Evolutionary conservation across 2,329 filamentous ascomycete species (phyloP).

Genomic region (Fusarium denticulatum): DNA sequence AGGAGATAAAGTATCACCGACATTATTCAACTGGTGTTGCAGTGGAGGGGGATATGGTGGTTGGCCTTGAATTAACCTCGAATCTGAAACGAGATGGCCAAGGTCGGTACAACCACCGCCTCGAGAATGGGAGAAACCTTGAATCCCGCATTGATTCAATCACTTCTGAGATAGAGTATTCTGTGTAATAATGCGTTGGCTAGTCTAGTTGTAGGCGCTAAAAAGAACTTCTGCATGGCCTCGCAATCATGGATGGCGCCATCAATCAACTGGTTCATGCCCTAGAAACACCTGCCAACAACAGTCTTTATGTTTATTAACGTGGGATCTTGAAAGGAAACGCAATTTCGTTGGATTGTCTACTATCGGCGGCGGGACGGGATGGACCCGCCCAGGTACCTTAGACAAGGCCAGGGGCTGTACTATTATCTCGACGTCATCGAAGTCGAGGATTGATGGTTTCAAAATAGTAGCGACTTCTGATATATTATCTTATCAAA

Average conservation of each 20-base stretch:
- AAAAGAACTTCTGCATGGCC: neutral
- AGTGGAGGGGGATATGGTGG: neutral
- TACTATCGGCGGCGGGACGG: conserved; percentile 19
- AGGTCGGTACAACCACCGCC: conserved; percentile 4
- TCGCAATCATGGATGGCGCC: conserved; percentile 14
- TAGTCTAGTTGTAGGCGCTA: conserved; percentile 2
- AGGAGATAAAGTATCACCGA: neutral
- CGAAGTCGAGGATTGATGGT: neutral
- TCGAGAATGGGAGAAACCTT: conserved; percentile 17
- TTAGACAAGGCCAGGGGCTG: conserved; percentile 9
- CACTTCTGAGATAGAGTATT: neutral
- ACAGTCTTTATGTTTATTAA: conserved; percentile 11
- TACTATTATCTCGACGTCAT: conserved; percentile 24
- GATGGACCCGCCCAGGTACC: conserved; percentile 21
- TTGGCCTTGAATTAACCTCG: conserved; percentile 4
- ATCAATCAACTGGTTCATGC: conserved; percentile 1
- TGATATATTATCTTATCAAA: neutral
- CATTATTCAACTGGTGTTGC: conserved; percentile 4
- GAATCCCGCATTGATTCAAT: neutral
- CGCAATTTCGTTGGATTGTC: conserved; percentile 27
- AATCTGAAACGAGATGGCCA: conserved; percentile 25
- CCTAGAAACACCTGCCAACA: neutral
- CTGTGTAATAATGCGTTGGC: conserved; percentile 1
- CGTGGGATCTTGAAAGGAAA: conserved; percentile 12
- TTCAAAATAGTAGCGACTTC: conserved; percentile 1